phyloP scores from a whole-genome alignment of 2,329 filamentous ascomycete genomes.

The Colletotrichum noveboracense region DNA sequence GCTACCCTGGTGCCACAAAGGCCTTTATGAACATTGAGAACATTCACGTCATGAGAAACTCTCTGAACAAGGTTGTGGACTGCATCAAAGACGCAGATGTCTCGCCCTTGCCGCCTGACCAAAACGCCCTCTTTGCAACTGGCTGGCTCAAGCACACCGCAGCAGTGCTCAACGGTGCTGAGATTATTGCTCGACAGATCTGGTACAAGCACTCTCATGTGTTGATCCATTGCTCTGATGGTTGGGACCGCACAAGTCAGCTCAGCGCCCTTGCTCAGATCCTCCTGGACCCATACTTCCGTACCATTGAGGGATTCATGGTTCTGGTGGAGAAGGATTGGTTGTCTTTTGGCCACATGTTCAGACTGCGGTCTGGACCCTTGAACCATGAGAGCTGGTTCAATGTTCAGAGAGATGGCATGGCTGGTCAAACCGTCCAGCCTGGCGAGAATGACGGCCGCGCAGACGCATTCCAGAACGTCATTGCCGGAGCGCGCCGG shows the following conservation, averaged over 20 bases:
- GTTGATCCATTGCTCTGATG: constrained; percentile 96
- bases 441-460: constrained; percentile 66
- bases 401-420: constrained; percentile 79
- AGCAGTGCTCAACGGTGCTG: constrained; percentile 82
- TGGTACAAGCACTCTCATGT: constrained; percentile 94
- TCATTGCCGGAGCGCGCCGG: constrained; percentile 81
- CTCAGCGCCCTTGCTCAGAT: constrained; percentile 90
- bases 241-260: constrained; percentile 97
- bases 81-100: constrained; percentile 93
- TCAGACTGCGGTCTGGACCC: constrained; percentile 87
- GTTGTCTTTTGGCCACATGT: constrained; percentile 98
- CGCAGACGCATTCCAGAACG: constrained; percentile 83
- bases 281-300: constrained; percentile 93
- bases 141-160: constrained; percentile 91
- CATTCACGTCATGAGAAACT: constrained; percentile 97
- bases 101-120: constrained; percentile 79
- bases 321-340: constrained; percentile 96
- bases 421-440: constrained; percentile 66
- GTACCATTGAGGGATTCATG: constrained; percentile 93
- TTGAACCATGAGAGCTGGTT: constrained; percentile 96
- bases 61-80: constrained; percentile 85
- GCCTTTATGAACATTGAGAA: constrained; percentile 96
- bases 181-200: constrained; percentile 84
- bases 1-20: constrained; percentile 91
- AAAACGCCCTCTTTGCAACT: constrained; percentile 81